Evolutionary conservation across 1,284 basidiomycete species (phyloP).

Genomic region (Polyporus tsugae): DNA sequence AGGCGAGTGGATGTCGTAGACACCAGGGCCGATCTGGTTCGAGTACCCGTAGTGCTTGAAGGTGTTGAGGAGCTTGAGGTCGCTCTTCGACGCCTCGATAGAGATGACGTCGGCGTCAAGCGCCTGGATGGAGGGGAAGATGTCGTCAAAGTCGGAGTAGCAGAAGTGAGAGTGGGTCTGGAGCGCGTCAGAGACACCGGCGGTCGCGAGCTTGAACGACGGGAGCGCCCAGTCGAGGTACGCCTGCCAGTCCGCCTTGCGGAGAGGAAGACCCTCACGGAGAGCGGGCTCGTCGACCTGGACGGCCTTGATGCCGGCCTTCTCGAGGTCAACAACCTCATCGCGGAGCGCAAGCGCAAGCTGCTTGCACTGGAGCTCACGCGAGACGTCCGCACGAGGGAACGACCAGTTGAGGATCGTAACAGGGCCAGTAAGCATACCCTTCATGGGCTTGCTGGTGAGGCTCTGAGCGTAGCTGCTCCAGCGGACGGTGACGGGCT

Average conservation of each 20-base stretch:
- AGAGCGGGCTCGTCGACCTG: slow-evolving; percentile 99
- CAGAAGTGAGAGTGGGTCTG: slow-evolving; percentile 99
- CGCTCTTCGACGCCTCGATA: slow-evolving; percentile 97
- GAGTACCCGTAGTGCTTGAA: slow-evolving; percentile 98
- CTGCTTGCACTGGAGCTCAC: slow-evolving; percentile 98
- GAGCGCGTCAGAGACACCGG: slow-evolving; percentile 90
- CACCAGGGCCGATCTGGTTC: slow-evolving; percentile 98
- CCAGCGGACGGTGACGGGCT: slow-evolving; percentile 98
- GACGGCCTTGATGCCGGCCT: slow-evolving; percentile 96
- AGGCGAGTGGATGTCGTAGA: slow-evolving; percentile 99
- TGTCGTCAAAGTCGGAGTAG: slow-evolving; percentile 97
- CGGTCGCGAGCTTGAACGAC: slow-evolving; percentile 96
- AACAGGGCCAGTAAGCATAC: slow-evolving; percentile 97
- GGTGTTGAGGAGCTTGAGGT: slow-evolving; percentile 96
- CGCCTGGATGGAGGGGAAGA: slow-evolving; percentile 97
- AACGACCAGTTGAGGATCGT: slow-evolving; percentile 99
- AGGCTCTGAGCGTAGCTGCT: slow-evolving; percentile 96
- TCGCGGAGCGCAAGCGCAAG: slow-evolving; percentile 98
- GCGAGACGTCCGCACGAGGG: slow-evolving; percentile 98
- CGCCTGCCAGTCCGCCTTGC: slow-evolving; percentile 92
- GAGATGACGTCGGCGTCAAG: slow-evolving; percentile 99
- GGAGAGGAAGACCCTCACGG: slow-evolving; percentile 97
- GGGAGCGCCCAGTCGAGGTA: slow-evolving; percentile 98
- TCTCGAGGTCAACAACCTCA: slow-evolving; percentile 98
- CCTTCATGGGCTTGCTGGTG: slow-evolving; percentile 97